Evolutionary conservation across 768 basidiomycete genomes (phyloP).

Genomic region (Suillus hirtellus): DNA sequence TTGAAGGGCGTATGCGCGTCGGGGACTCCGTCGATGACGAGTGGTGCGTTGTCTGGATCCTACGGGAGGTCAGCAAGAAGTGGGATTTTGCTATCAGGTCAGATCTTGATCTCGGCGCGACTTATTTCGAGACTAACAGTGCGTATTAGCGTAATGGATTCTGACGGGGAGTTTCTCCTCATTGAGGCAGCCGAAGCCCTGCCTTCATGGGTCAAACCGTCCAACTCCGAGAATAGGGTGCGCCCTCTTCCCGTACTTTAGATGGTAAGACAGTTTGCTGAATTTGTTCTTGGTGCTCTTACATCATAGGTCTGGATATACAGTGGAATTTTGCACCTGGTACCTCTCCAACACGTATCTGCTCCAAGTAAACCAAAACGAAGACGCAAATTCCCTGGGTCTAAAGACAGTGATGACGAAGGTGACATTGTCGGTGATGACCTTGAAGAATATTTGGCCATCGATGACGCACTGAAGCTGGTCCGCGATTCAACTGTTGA

Average conservation of each 20-base stretch:
- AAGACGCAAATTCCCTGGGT: constrained; percentile 45
- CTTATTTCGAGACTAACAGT: constrained; percentile 10
- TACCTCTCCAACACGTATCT: constrained; percentile 79
- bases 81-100: constrained; percentile 86
- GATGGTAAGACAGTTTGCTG: constrained; percentile 34
- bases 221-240: constrained; percentile 92
- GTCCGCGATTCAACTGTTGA: constrained; percentile 53
- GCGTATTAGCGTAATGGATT: constrained; percentile 59
- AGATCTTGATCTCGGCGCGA: constrained; percentile 22
- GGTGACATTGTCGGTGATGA: constrained; percentile 39
- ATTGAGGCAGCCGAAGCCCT: constrained; percentile 94
- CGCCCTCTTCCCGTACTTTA: constrained; percentile 38
- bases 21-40: constrained; percentile 99
- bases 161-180: constrained; percentile 93
- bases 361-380: constrained; percentile 54
- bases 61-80: constrained; percentile 70
- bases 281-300: constrained; percentile 30
- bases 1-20: constrained; percentile 86
- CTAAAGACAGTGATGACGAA: constrained; percentile 53
- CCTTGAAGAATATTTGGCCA: constrained; percentile 52
- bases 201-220: constrained; percentile 88
- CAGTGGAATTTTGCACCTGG: constrained; percentile 77
- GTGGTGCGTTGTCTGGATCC: constrained; percentile 92
- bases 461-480: constrained; percentile 62
- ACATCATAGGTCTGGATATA: constrained; percentile 87